A percentile compares a stretch with the other conserved stretches of the same genome.
These are phyloP conservation scores for Macrotyloma uniflorum DNA, from an alignment of 306 rosid genomes.

Conservation along the genomic window DNA sequence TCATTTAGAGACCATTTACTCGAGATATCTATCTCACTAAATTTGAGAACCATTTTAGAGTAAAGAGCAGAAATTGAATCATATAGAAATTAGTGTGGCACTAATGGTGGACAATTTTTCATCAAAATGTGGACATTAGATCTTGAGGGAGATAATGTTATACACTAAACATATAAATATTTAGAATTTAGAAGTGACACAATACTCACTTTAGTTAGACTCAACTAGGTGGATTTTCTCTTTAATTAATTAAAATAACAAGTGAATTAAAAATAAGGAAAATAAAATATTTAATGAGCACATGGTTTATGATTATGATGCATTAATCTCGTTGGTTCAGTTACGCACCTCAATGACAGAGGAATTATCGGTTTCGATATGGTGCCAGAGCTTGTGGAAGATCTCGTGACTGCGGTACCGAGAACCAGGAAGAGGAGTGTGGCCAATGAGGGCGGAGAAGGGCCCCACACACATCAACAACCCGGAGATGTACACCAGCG, in stretches of 20 bases:
- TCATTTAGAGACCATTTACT: not conserved
- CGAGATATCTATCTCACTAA: no score
- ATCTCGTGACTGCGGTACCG: conserved; percentile 73
- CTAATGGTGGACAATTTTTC: not conserved
- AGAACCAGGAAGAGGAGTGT: conserved; percentile 79
- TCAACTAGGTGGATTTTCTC: not conserved
- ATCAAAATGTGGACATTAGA: no score
- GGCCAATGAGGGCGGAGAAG: conserved; percentile 67
- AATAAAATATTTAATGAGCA: not conserved
- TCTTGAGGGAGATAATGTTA: not conserved
- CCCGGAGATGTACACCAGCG: conserved; percentile 81
- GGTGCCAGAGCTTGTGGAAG: conserved; percentile 63
- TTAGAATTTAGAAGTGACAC: not conserved
- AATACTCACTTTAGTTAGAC: not conserved
- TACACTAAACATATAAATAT: not conserved
- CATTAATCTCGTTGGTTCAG: not conserved
- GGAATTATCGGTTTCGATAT: conserved; percentile 73
- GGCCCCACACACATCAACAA: conserved; percentile 89
- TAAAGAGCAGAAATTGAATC: no score
- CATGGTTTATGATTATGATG: not conserved
- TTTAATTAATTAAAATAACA: not conserved
- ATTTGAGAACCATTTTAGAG: no score
- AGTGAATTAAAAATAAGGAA: not conserved
- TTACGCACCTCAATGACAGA: conserved; percentile 66
- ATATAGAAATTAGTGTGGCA: no score